Evolutionary conservation across 2,329 filamentous ascomycete genomes (phyloP), one percentile per base, ranked within the genome.

Genomic region (Helotiales sp.): DNA sequence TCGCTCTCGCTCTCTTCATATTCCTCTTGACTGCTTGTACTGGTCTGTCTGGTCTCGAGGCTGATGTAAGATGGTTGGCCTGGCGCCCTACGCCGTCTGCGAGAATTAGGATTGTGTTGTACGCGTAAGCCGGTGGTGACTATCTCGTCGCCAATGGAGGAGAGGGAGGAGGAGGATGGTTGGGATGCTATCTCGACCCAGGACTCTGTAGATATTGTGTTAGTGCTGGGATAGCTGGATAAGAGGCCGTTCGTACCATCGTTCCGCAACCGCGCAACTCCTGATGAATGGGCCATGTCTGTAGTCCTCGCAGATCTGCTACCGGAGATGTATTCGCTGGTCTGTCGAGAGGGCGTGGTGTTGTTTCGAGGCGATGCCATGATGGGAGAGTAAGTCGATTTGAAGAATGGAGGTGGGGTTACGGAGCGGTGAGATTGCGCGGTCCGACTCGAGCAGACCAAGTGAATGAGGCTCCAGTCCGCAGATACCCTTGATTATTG

Each of bases 171-270:
- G 1, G 95, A 97, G 0, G 95, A 97, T 7, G 95, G 93, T 74
- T 96, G 93, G 3, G 95, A 97, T 55, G 91, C 88, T 68, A 99
- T 89, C 79, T 99, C 95, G 74, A 98, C 89, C 96, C 96, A 99
- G 8, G 96, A 97, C 82, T 98, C 96, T 94, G 69, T 68, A 74
- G 78, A 47, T 78, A 73, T 65, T 68, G 17, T 67, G 69, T 55
- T 52, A 26, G 59, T 40, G 37, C 24, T 13, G 24, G 17, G 8
- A 15, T n/a, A 59, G 24, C 43, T 15, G 54, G 32, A 50, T 43
- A 43, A 22, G 20, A 57, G 24, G 47, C 1, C n/a, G 43, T 20
- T 26, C 63, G 45, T 72, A 75, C 74, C 75, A 70, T 76, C 73
- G 61, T 73, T 74, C 32, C 75, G 73, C 63, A 73, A 55, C 32